phyloP scores from a whole-genome alignment of 2,329 filamentous ascomycete genomes.

The Neonectria neomacrospora region DNA sequence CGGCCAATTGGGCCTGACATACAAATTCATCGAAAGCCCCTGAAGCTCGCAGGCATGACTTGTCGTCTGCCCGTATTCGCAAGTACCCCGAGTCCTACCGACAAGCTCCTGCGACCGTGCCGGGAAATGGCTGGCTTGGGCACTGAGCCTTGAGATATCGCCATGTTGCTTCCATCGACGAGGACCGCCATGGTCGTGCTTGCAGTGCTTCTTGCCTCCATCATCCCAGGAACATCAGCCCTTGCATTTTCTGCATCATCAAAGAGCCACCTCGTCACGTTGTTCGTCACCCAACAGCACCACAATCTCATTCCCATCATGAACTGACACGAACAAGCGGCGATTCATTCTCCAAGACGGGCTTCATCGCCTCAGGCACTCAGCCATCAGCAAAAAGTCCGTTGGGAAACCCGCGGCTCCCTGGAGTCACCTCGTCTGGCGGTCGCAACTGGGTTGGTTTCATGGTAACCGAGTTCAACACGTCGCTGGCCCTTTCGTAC shows the following conservation, averaged over 20 bases:
- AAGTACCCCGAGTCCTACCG: background rate
- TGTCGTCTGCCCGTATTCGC: background rate
- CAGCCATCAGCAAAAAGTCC: background rate
- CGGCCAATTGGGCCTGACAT: background rate
- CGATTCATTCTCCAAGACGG: constrained; percentile 4
- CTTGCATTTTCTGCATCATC: constrained; percentile 34
- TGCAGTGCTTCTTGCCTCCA: background rate
- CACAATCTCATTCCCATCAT: background rate
- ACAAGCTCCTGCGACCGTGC: background rate
- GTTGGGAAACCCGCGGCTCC: constrained; percentile 5
- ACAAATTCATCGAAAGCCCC: background rate
- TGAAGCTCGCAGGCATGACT: background rate
- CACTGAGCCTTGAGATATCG: background rate
- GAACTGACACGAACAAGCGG: background rate
- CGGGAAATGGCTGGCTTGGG: background rate
- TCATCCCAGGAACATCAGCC: background rate
- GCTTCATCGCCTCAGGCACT: background rate
- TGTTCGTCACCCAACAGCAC: background rate
- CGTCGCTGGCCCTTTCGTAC: constrained; percentile 1
- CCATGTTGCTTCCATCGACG: background rate
- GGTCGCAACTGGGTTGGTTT: constrained; percentile 12
- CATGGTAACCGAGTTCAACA: background rate
- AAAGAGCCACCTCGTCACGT: background rate
- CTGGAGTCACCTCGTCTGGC: constrained; percentile 5
- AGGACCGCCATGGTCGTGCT: background rate